Conservation (phyloP, 192 early-diverging fungal genomes). For the Entomortierella chlamydospora region DNA sequence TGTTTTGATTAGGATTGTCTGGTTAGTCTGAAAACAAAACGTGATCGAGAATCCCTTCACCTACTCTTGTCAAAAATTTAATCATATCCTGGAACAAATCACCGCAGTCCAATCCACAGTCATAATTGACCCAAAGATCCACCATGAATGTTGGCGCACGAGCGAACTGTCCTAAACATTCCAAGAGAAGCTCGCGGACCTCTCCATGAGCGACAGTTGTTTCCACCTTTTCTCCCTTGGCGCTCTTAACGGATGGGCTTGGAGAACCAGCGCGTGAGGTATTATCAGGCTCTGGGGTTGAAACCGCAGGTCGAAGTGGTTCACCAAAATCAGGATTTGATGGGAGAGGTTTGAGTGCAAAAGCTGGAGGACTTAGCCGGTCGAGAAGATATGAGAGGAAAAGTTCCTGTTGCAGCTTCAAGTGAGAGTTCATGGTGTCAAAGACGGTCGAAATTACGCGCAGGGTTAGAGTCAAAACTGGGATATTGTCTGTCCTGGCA, state of each 20-base stretch:
- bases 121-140: conserved; percentile 96
- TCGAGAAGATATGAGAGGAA: conserved; percentile 75
- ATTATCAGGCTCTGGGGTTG: conserved; percentile 32
- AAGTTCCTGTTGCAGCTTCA: conserved; percentile 85
- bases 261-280: conserved; percentile 46
- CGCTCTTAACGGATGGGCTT: conserved; percentile 38
- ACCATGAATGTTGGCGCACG: conserved; percentile 81
- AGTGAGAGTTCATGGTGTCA: conserved; percentile 70
- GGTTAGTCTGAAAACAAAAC: too few species aligned
- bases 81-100: conserved; percentile 92
- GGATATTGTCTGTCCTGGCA: conserved; percentile 65
- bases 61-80: conserved; percentile 80
- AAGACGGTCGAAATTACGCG: conserved; percentile 77
- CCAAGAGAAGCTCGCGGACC: conserved; percentile 87
- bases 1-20: neutral
- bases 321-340: conserved; percentile 51
- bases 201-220: conserved; percentile 71
- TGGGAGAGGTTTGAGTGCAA: conserved; percentile 41
- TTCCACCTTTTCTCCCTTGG: conserved; percentile 37
- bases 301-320: conserved; percentile 16
- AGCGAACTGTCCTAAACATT: conserved; percentile 81
- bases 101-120: conserved; percentile 84
- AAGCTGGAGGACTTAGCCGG: conserved; percentile 58
- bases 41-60: neutral
- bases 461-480: conserved; percentile 70